These are phyloP conservation scores for Quercus robur DNA, from an alignment of 306 rosid species.

Conservation along the genomic window DNA sequence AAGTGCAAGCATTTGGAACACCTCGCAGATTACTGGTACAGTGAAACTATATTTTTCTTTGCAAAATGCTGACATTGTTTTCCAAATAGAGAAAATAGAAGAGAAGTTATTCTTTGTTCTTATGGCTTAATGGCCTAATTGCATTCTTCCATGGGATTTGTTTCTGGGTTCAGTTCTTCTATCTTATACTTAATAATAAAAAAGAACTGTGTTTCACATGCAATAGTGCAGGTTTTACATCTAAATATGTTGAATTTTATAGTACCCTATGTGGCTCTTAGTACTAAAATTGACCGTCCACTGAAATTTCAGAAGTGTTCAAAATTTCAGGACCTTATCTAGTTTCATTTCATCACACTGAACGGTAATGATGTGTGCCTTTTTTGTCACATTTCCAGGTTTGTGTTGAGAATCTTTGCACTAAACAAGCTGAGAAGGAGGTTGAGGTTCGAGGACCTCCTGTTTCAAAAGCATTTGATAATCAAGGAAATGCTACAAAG, in stretches of 20 bases:
- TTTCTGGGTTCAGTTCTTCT: too few species aligned
- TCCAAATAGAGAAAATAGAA: not conserved
- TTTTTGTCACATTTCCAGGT: constrained; percentile 45
- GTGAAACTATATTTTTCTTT: constrained; percentile 7
- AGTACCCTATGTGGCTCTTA: not conserved
- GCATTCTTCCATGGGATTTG: too few species aligned
- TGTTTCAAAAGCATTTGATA: constrained; percentile 84
- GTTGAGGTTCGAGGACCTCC: constrained; percentile 97
- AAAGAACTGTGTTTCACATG: too few species aligned
- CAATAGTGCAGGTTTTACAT: not conserved
- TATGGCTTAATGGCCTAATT: not conserved
- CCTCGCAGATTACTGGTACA: constrained; percentile 92
- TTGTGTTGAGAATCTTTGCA: constrained; percentile 57
- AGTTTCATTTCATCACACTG: not conserved
- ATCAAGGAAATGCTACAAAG: constrained; percentile 87
- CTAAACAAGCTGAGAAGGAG: constrained; percentile 73
- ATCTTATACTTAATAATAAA: too few species aligned
- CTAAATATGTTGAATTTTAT: not conserved
- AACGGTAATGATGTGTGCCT: constrained; percentile 3
- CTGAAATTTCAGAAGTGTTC: constrained; percentile 1
- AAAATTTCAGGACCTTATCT: not conserved
- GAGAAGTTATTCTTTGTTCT: not conserved
- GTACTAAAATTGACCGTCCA: constrained; percentile 5
- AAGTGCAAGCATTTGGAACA: constrained; percentile 67
- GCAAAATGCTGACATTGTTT: not conserved